These are phyloP conservation scores for Galerina marginata DNA, from an alignment of 768 basidiomycete species.

Conservation along the genomic window DNA sequence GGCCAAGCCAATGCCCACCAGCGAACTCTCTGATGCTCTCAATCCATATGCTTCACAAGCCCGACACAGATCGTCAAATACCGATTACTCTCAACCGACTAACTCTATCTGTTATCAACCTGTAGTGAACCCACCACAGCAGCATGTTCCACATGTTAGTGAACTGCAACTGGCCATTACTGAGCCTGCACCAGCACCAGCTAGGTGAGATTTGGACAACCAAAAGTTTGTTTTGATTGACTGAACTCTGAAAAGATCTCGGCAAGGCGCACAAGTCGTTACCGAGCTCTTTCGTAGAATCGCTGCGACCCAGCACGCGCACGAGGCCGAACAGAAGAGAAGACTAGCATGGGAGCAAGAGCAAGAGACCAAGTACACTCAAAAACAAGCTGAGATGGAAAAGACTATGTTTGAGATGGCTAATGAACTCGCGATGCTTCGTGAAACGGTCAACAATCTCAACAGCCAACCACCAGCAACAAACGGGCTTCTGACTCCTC, in stretches of 20 bases:
- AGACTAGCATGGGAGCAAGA: conserved; percentile 72
- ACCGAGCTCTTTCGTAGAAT: conserved; percentile 67
- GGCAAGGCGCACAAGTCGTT: conserved; percentile 31
- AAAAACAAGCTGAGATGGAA: conserved; percentile 65
- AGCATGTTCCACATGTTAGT: conserved; percentile 61
- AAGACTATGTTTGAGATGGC: conserved; percentile 45
- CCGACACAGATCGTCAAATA: conserved; percentile 31
- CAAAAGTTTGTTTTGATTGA: background rate
- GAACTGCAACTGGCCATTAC: conserved; percentile 69
- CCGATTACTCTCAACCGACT: conserved; percentile 13
- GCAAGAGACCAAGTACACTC: conserved; percentile 59
- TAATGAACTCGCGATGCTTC: conserved; percentile 27
- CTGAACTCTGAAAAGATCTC: conserved; percentile 11
- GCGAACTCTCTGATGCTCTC: conserved; percentile 80
- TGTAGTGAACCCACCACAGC: conserved; percentile 37
- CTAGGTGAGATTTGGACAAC: conserved; percentile 38
- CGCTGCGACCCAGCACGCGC: conserved; percentile 59
- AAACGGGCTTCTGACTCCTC: conserved; percentile 34
- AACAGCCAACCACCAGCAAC: conserved; percentile 18
- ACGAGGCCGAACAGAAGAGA: conserved; percentile 64
- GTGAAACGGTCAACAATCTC: conserved; percentile 34
- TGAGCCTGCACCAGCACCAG: conserved; percentile 47
- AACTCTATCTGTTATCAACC: conserved; percentile 24
- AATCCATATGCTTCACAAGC: conserved; percentile 66
- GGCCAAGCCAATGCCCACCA: conserved; percentile 33